Evolutionary conservation across 305 asterid genomes (phyloP), one percentile per base, ranked within the genome.

Genomic region (Lippia alba): DNA sequence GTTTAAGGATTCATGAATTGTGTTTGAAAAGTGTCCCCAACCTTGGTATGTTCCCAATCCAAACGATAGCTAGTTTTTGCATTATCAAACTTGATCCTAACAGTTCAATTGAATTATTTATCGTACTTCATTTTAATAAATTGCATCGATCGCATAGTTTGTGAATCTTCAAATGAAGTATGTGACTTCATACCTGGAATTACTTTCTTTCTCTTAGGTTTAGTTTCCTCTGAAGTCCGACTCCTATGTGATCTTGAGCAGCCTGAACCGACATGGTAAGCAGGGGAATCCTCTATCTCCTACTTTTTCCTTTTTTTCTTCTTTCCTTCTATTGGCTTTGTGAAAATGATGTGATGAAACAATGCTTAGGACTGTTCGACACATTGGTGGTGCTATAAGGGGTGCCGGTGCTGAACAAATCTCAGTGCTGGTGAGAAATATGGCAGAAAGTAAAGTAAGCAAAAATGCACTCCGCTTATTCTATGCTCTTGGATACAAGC

Each of bases 331-430:
- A 64, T 54, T 17, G 24, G 65, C 34, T 64, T 20, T 36, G 8
- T 70, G 3, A 69, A 50, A 64, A 61, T 57, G 49, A 65, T 67
- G 30, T 24, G 30, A n/a, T 30, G 44, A 44, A 64, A 56, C 56
- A 48, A 36, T 44, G n/a, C 30, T 20, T 64, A 94, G 97, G 97
- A 88, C 95, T 73, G 93, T 91, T 6, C 82, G 97, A 44, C 99
- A 91, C 79, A 79, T 94, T 60, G 99, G 99, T 76, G 96, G 97
- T 76, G 89, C 97, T 1, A 84, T 91, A 93, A 85, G 93, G 80
- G 99, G 97, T 58, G 81, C 97, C 36, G 96, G 94, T 50, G 97
- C 99, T 0, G 97, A 94, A 18, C 97, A 94, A 80, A 76, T 91
- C 40, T 87, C 97, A 0, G 97, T 87, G 56, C 81, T 90, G 71